phyloP scores from a whole-genome alignment of 2,329 filamentous ascomycete species.

The Emergomyces orientalis region DNA sequence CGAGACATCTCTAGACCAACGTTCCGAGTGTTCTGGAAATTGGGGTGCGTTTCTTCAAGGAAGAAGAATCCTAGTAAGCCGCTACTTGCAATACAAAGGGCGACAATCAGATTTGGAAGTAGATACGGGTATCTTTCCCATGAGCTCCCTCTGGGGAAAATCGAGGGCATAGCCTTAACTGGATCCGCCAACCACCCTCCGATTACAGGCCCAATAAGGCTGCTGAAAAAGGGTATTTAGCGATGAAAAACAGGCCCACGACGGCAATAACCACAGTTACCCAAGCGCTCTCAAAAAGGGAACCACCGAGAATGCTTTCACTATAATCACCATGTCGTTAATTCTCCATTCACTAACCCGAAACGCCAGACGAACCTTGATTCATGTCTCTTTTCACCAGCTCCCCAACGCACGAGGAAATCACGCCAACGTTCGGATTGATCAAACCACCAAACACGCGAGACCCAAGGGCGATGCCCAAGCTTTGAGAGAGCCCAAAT shows the following conservation, averaged over 20 bases:
- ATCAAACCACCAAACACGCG: slow-evolving; percentile 10
- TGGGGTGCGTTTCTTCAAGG: slow-evolving; percentile 11
- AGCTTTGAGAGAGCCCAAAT: slow-evolving; percentile 8
- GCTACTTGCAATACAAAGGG: background rate
- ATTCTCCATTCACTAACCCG: background rate
- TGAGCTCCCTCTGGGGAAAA: slow-evolving; percentile 5
- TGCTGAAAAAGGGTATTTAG: background rate
- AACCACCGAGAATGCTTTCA: slow-evolving; percentile 11
- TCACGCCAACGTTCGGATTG: slow-evolving; percentile 12
- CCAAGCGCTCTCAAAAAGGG: slow-evolving; percentile 11
- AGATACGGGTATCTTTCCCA: slow-evolving; percentile 13
- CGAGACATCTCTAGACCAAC: slow-evolving; percentile 1
- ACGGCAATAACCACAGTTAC: slow-evolving; percentile 1
- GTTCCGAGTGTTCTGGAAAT: background rate
- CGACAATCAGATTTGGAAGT: slow-evolving; percentile 10
- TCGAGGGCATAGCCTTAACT: slow-evolving; percentile 5
- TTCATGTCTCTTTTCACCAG: slow-evolving; percentile 7
- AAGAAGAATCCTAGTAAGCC: slow-evolving; percentile 8
- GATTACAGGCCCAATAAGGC: slow-evolving; percentile 10
- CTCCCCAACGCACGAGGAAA: slow-evolving; percentile 11
- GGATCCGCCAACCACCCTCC: slow-evolving; percentile 11
- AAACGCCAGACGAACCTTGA: background rate
- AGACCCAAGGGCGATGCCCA: slow-evolving; percentile 3
- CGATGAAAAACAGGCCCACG: background rate
- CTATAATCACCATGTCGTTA: background rate